phyloP scores from a whole-genome alignment of 1,284 basidiomycete species.

The Sphagnurus paluster region DNA sequence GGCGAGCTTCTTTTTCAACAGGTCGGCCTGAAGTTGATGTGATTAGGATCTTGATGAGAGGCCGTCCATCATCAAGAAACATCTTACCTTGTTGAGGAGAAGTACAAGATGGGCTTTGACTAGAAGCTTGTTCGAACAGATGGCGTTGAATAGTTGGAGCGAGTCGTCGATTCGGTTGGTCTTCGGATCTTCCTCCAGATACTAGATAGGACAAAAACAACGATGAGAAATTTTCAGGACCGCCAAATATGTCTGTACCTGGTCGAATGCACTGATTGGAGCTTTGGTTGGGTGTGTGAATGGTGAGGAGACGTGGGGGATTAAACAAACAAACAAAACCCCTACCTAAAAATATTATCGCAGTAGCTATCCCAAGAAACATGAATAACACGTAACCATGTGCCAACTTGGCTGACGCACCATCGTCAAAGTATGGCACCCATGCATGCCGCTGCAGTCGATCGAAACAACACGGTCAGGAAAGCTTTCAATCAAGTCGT shows the following conservation, averaged over 20 bases:
- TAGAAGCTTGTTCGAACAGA: conserved; percentile 74
- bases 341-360: conserved; percentile 64
- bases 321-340: background rate
- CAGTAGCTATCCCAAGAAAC: conserved; percentile 49
- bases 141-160: conserved; percentile 69
- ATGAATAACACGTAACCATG: conserved; percentile 1
- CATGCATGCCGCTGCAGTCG: conserved; percentile 64
- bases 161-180: conserved; percentile 81
- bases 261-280: conserved; percentile 81
- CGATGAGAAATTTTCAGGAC: conserved; percentile 5
- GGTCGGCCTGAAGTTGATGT: conserved; percentile 49
- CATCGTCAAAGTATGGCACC: conserved; percentile 83
- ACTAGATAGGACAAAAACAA: conserved; percentile 40
- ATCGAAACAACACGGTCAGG: conserved; percentile 12
- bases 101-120: conserved; percentile 71
- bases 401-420: conserved; percentile 35
- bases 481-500: background rate
- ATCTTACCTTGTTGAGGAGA: conserved; percentile 70
- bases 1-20: conserved; percentile 65
- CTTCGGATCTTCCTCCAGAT: conserved; percentile 75
- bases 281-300: conserved; percentile 36
- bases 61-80: background rate
- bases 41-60: conserved; percentile 3
- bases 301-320: background rate
- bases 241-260: conserved; percentile 41